Evolutionary conservation across 768 basidiomycete species (phyloP), one percentile per base, ranked within the genome.

Genomic region (Tricholoma saponaceum): DNA sequence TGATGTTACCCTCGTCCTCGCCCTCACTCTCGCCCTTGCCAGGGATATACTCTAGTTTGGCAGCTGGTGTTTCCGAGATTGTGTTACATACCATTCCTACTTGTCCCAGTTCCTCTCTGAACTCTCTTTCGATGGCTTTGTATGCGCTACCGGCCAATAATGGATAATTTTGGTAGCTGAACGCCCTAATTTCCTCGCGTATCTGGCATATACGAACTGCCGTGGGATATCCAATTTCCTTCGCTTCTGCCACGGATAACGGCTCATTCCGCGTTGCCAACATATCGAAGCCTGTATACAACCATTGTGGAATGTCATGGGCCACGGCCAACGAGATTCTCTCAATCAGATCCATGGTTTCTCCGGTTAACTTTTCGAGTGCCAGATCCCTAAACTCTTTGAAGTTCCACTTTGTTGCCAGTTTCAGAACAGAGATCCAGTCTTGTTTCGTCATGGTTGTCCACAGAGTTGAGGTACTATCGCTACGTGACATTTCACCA

Each of bases 331-430:
- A 57, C 4, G 52, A 54, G 20, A 76, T 65, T 58, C 70, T 69
- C 9, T 72, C 69, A 5, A 66, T 56, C 26, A 68, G 61, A 5
- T 59, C 59, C 13, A 69, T 51, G 0, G 41, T 44, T 2, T 60
- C 35, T 5, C 54, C 9, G 2, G 59, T 28, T 22, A 80, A 62
- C 1, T 62, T 55, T 5, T 67, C n/a, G 14, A 75, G 63, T 4
- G 74, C 73, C 35, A 66, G 57, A 20, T 60, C 53, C 32, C 73
- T 67, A 26, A 77, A 50, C 12, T 56, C 51, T n/a, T 64, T 57
- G 51, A 75, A 75, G 44, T 67, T 64, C 74, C 78, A 79, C 62
- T 73, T 72, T 5, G 61, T 70, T 7, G 78, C 63, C 18, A 79
- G 62, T 58, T 73, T 73, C 22, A 76, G 60, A 22, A 74, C 69